These are phyloP conservation scores for Cucurbita pepo DNA, from an alignment of 306 rosid genomes.

Conservation along the genomic window DNA sequence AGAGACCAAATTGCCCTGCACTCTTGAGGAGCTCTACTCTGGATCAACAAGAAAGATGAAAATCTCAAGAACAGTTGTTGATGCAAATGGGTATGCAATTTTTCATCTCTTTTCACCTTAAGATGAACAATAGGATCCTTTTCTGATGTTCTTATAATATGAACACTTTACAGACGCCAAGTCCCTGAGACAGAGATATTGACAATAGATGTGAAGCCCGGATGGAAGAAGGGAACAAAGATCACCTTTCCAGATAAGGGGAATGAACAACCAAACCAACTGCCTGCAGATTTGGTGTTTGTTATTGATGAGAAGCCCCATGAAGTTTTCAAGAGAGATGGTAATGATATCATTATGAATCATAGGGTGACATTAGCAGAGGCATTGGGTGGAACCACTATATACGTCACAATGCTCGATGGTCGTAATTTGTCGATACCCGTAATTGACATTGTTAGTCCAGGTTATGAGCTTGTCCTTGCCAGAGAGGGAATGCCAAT, in stretches of 20 bases:
- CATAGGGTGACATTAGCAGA: slow-evolving; percentile 61
- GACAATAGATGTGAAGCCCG: slow-evolving; percentile 72
- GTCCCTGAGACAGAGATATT: slow-evolving; percentile 60
- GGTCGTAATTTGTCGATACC: slow-evolving; percentile 36
- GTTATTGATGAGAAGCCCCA: slow-evolving; percentile 92
- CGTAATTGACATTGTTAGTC: slow-evolving; percentile 58
- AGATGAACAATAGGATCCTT: background rate
- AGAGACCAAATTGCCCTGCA: slow-evolving; percentile 73
- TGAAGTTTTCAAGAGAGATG: slow-evolving; percentile 50
- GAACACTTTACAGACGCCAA: slow-evolving; percentile 23
- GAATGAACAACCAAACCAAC: slow-evolving; percentile 56
- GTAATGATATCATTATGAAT: slow-evolving; percentile 58
- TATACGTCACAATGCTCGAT: slow-evolving; percentile 41
- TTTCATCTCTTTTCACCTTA: background rate
- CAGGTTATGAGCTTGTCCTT: slow-evolving; percentile 55
- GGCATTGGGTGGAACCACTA: slow-evolving; percentile 70
- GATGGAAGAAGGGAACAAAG: slow-evolving; percentile 97
- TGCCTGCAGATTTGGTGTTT: slow-evolving; percentile 74
- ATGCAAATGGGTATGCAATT: slow-evolving; percentile 38
- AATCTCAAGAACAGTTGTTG: slow-evolving; percentile 58
- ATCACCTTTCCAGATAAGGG: slow-evolving; percentile 93
- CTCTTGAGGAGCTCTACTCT: slow-evolving; percentile 63
- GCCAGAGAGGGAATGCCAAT: slow-evolving; percentile 88
- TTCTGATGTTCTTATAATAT: background rate
- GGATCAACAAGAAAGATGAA: slow-evolving; percentile 98